Evolutionary conservation across 495 filamentous ascomycete species (phyloP), one percentile per base, ranked within the genome.

Genomic region (Aspergillus saccharolyticus): DNA sequence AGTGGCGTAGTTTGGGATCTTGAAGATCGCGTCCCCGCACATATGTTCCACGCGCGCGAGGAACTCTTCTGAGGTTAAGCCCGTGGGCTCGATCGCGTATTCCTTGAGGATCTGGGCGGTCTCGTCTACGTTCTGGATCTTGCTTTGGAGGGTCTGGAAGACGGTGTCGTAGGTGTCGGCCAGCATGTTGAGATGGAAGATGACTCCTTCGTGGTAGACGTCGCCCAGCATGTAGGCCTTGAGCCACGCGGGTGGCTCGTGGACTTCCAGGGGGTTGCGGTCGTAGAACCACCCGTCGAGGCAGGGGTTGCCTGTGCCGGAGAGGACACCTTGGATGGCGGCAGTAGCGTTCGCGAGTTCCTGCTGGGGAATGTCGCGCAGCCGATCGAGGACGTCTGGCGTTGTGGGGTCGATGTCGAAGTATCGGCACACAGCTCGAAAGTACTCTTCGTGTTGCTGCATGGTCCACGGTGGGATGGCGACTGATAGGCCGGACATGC

Each of bases 191-290:
- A 69, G 25, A 47, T 69, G 68, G 28, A 70, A 73, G 19, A 73
- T 69, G 9, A 70, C 46, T 12, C 68, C 70, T 54, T 73, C 70
- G 55, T 73, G 66, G 33, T 69, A 69, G 3, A 59, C 64, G 60
- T 73, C 70, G 3, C 68, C 68, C 42, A 69, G 28, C 68, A 69
- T 73, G 6, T 58, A 61, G 2, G 55, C 56, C 19, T 67, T 46
- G 44, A 73, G 39, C 70, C 70, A 73, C 1, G 42, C 1, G 0
- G 68, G 70, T 2, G 66, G 64, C 1, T 45, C 25, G 17, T 57
- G 60, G 7, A 68, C 56, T 7, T 60, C 60, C 0, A 54, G 33
- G 7, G 68, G 68, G 39, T 66, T 57, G 8, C 42, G 1, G 15
- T 30, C 49, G 58, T 73, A 66, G 44, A 71, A 69, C 66, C 68